These are phyloP conservation scores for Leccinum incarnatum DNA, from an alignment of 768 basidiomycete genomes.

Conservation along the genomic window DNA sequence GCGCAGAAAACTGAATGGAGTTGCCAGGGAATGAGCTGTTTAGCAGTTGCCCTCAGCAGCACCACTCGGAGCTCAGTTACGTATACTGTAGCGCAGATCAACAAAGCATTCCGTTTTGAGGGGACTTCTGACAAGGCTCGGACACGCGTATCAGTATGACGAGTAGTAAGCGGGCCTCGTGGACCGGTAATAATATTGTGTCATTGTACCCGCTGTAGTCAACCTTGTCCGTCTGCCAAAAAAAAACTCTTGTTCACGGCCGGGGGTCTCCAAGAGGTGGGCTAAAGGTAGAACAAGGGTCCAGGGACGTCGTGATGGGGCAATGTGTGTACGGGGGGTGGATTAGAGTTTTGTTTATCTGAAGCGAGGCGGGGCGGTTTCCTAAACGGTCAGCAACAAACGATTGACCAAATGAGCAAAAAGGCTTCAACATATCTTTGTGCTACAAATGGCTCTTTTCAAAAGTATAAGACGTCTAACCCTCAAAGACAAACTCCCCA, in stretches of 20 bases:
- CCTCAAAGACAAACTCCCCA: conserved; percentile 16
- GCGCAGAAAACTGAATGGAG: background rate
- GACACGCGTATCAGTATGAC: conserved; percentile 18
- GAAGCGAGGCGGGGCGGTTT: conserved; percentile 18
- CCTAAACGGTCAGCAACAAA: conserved; percentile 34
- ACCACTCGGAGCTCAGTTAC: conserved; percentile 7
- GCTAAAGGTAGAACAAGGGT: conserved; percentile 31
- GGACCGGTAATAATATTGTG: conserved; percentile 10
- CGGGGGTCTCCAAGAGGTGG: conserved; percentile 4
- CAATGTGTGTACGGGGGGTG: conserved; percentile 14
- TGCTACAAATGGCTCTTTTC: conserved; percentile 26
- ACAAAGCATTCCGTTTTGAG: conserved; percentile 24
- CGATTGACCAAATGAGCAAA: conserved; percentile 33
- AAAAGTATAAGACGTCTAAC: conserved; percentile 29
- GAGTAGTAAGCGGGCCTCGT: conserved; percentile 16
- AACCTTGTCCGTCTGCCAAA: conserved; percentile 15
- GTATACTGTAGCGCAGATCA: conserved; percentile 7
- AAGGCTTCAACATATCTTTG: conserved; percentile 34
- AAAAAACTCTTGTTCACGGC: conserved; percentile 1
- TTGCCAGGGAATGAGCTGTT: background rate
- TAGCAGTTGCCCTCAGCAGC: background rate
- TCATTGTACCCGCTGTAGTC: conserved; percentile 16
- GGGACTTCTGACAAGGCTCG: conserved; percentile 22
- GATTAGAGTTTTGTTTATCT: conserved; percentile 21
- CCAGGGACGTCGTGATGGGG: conserved; percentile 29